A percentile compares a stretch with the other conserved stretches of the same genome.
These are phyloP conservation scores for Trichoderma semiorbis DNA, from an alignment of 2,329 filamentous ascomycete species.

Conservation along the genomic window DNA sequence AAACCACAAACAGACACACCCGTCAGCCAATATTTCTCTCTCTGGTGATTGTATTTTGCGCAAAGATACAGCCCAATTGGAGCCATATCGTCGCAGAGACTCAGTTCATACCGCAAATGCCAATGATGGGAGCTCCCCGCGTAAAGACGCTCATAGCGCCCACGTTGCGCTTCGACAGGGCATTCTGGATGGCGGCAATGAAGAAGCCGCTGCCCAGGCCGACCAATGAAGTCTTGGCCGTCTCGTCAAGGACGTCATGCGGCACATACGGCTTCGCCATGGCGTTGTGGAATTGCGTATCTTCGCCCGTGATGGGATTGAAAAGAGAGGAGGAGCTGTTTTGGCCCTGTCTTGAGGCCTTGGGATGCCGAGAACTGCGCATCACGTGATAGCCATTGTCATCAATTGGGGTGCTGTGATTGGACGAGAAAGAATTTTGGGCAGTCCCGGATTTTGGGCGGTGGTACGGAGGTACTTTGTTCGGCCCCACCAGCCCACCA, in stretches of 20 bases:
- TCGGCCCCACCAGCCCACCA: slow-evolving; percentile 12
- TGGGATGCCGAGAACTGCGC: slow-evolving; percentile 12
- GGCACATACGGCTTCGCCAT: slow-evolving; percentile 57
- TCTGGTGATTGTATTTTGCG: not conserved
- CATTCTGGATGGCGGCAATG: slow-evolving; percentile 79
- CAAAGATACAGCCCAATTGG: not conserved
- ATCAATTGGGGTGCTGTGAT: slow-evolving; percentile 34
- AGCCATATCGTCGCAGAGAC: not conserved
- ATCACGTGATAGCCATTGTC: slow-evolving; percentile 34
- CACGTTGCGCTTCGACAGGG: slow-evolving; percentile 76
- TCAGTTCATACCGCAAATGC: slow-evolving; percentile 33
- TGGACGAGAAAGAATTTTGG: slow-evolving; percentile 23
- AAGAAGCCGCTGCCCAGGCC: slow-evolving; percentile 67
- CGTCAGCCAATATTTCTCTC: not conserved
- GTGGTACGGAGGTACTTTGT: not conserved
- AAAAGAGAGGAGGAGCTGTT: slow-evolving; percentile 26
- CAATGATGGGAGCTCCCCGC: slow-evolving; percentile 71
- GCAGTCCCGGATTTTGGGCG: not conserved
- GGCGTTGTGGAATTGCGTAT: slow-evolving; percentile 23
- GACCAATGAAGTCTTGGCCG: slow-evolving; percentile 61
- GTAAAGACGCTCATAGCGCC: slow-evolving; percentile 79
- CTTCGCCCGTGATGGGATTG: slow-evolving; percentile 19
- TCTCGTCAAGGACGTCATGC: slow-evolving; percentile 68
- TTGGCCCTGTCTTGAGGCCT: slow-evolving; percentile 19
- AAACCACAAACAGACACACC: slow-evolving; percentile 25